Evolutionary conservation across 2,329 filamentous ascomycete genomes (phyloP).

Genomic region (Calcarisporium arbuscula): DNA sequence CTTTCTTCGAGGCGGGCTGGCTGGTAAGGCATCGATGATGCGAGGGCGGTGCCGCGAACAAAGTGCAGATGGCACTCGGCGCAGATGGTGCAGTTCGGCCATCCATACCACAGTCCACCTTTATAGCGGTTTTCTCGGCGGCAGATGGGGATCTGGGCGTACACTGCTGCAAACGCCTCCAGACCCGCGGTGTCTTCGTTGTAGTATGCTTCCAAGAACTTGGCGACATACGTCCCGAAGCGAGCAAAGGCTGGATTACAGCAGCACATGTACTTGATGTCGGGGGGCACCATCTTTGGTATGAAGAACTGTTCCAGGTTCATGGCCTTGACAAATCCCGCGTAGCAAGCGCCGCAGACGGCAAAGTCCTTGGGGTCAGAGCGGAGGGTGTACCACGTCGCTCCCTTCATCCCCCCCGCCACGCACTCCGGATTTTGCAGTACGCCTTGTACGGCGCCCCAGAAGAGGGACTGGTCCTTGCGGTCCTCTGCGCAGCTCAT

Average conservation of each 20-base stretch:
- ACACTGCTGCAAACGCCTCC: background rate
- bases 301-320: background rate
- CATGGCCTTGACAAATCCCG: slow-evolving; percentile 1
- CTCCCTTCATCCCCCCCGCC: slow-evolving; percentile 1
- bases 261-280: background rate
- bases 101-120: slow-evolving; percentile 9
- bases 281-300: background rate
- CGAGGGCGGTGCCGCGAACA: slow-evolving; percentile 5
- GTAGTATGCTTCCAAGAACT: background rate
- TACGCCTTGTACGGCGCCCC: background rate
- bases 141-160: slow-evolving; percentile 5
- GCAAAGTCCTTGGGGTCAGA: slow-evolving; percentile 2
- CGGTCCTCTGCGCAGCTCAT: background rate
- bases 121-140: background rate
- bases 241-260: background rate
- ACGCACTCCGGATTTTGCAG: background rate
- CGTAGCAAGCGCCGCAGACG: slow-evolving; percentile 11
- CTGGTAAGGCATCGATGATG: background rate
- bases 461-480: background rate
- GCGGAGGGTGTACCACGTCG: slow-evolving; percentile 11
- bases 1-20: slow-evolving; percentile 1
- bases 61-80: slow-evolving; percentile 10
- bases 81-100: slow-evolving; percentile 12
- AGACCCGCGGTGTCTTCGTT: background rate
- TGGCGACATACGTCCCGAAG: background rate